phyloP scores from a whole-genome alignment of 805 yeast genomes.

The Starmera pachycereana region DNA sequence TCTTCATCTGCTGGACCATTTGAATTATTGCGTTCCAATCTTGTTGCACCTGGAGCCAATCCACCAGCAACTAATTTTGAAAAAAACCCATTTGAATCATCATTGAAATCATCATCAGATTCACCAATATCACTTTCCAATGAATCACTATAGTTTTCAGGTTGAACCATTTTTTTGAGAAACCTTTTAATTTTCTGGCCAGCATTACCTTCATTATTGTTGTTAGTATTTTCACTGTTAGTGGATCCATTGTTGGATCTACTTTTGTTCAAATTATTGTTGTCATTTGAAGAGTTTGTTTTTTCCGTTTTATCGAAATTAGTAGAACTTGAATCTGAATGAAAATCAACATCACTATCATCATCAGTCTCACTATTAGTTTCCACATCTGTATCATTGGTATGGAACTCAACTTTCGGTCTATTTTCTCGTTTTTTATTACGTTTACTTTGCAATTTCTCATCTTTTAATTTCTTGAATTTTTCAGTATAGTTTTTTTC shows the following conservation, averaged over 20 bases:
- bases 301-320: neutral
- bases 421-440: neutral
- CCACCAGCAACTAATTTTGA: conserved; percentile 25
- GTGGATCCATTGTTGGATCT: neutral
- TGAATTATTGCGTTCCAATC: conserved; percentile 5
- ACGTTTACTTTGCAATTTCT: neutral
- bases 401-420: conserved; percentile 7
- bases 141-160: conserved; percentile 1
- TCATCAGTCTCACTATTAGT: too few relatives aligned
- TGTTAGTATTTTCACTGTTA: neutral
- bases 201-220: conserved; percentile 6
- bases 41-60: conserved; percentile 24
- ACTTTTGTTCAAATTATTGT: neutral
- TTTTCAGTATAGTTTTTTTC: conserved; percentile 10
- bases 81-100: conserved; percentile 14
- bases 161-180: conserved; percentile 11
- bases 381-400: neutral
- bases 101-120: conserved; percentile 11
- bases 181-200: conserved; percentile 9
- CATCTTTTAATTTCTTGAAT: conserved; percentile 8
- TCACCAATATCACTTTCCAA: neutral
- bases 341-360: conserved; percentile 15
- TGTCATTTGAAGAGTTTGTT: neutral
- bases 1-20: conserved; percentile 24
- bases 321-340: conserved; percentile 6